Conservation (phyloP, 805 yeast genomes). For the Schwanniomyces occidentalis region DNA sequence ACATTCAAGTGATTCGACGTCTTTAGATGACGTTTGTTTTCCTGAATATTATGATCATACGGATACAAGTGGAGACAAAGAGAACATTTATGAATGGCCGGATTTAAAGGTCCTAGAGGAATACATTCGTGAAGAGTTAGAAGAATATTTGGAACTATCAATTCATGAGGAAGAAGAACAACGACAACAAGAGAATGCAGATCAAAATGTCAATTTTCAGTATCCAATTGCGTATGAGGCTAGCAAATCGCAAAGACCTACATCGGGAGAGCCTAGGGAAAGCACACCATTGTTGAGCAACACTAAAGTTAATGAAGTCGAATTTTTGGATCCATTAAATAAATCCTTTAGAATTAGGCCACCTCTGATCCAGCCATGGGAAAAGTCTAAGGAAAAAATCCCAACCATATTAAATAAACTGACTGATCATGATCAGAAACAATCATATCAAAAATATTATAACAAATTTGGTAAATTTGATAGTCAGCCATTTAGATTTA, state of each 20-base stretch:
- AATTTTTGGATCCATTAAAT: constrained; percentile 39
- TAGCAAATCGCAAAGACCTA: not conserved
- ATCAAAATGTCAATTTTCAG: constrained; percentile 35
- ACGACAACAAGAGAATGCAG: not conserved
- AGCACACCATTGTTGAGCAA: constrained; percentile 30
- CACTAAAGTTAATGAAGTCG: constrained; percentile 33
- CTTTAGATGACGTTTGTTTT: constrained; percentile 89
- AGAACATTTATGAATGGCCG: constrained; percentile 64
- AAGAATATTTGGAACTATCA: constrained; percentile 21
- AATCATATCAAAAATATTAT: constrained; percentile 6
- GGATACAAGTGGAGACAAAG: constrained; percentile 16
- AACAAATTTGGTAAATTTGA: constrained; percentile 12
- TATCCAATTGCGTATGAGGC: constrained; percentile 24
- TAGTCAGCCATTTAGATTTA: constrained; percentile 59
- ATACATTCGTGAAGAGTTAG: constrained; percentile 67
- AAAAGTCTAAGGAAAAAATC: constrained; percentile 30
- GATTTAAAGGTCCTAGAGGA: constrained; percentile 75
- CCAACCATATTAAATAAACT: constrained; percentile 28
- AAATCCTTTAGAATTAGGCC: constrained; percentile 63
- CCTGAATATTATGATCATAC: constrained; percentile 60
- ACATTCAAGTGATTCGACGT: constrained; percentile 63
- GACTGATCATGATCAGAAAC: constrained; percentile 1
- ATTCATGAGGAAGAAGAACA: not conserved
- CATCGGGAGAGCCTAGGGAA: constrained; percentile 20
- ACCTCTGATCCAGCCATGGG: constrained; percentile 75